phyloP scores from a whole-genome alignment of 2,329 filamentous ascomycete genomes.

The Mycosphaerella arachidis region DNA sequence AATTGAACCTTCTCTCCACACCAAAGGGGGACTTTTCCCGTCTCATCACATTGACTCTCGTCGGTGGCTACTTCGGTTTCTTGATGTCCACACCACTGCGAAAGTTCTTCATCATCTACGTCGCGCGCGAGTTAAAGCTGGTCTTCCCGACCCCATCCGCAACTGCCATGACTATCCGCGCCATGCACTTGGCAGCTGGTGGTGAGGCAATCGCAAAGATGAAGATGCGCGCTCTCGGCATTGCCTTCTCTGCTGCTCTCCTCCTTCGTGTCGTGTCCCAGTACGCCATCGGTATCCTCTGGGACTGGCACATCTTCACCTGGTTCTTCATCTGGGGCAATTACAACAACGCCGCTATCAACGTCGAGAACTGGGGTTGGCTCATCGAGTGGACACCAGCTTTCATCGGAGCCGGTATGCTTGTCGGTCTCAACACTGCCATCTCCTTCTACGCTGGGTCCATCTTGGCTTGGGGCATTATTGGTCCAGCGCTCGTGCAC shows the following conservation, averaged over 20 bases:
- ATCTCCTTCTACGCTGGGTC: slow-evolving; percentile 56
- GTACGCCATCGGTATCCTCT: slow-evolving; percentile 57
- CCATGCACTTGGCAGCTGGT: slow-evolving; percentile 55
- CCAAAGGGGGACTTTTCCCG: slow-evolving; percentile 54
- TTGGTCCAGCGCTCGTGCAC: slow-evolving; percentile 54
- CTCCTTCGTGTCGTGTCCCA: slow-evolving; percentile 54
- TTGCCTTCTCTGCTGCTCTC: slow-evolving; percentile 50
- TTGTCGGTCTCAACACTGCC: slow-evolving; percentile 56
- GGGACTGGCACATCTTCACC: slow-evolving; percentile 40
- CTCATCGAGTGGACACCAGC: slow-evolving; percentile 56
- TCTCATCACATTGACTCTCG: slow-evolving; percentile 57
- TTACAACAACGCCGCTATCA: slow-evolving; percentile 48
- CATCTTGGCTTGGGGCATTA: slow-evolving; percentile 54
- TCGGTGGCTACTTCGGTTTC: slow-evolving; percentile 61
- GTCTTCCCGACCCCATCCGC: slow-evolving; percentile 59
- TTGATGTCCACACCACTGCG: slow-evolving; percentile 42
- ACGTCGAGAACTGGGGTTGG: slow-evolving; percentile 60
- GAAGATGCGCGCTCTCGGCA: slow-evolving; percentile 54
- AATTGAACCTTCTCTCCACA: slow-evolving; percentile 48
- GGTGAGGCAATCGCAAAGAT: slow-evolving; percentile 51
- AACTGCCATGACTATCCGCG: slow-evolving; percentile 58
- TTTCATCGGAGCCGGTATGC: slow-evolving; percentile 56
- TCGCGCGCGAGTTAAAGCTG: slow-evolving; percentile 56
- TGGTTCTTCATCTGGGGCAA: slow-evolving; percentile 55
- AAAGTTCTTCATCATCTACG: slow-evolving; percentile 65